phyloP scores from a whole-genome alignment of 2,329 filamentous ascomycete species.

The Ceratocystis cubensis region DNA sequence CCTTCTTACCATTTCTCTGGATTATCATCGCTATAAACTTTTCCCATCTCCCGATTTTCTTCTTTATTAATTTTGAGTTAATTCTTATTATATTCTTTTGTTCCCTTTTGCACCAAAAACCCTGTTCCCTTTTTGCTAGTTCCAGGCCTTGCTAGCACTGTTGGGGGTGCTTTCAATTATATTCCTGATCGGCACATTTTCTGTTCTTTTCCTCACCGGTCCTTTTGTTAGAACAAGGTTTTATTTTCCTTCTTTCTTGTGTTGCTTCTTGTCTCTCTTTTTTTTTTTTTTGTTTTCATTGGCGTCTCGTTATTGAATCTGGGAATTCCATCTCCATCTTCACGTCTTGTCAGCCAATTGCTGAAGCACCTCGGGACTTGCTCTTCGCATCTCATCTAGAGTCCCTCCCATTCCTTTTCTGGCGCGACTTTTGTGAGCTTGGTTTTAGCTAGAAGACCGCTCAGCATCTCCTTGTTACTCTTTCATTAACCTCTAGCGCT shows the following conservation, averaged over 20 bases:
- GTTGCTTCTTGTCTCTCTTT: not conserved
- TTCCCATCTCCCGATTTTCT: slow-evolving; percentile 8
- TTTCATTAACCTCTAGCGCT: not conserved
- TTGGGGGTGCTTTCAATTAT: not conserved
- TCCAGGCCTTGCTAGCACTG: not conserved
- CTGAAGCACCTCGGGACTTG: not conserved
- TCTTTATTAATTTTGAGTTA: slow-evolving; percentile 17
- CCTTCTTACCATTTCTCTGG: slow-evolving; percentile 13
- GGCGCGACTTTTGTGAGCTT: slow-evolving; percentile 4
- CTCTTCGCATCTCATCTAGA: not conserved
- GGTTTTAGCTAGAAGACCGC: not conserved
- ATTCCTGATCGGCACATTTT: slow-evolving; percentile 1
- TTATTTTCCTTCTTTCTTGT: not conserved
- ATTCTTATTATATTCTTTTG: not conserved
- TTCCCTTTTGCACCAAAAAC: not conserved
- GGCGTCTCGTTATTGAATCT: slow-evolving; percentile 6
- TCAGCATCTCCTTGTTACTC: not conserved
- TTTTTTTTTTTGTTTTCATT: not conserved
- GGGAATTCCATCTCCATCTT: not conserved
- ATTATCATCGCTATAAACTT: slow-evolving; percentile 5
- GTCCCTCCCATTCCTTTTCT: slow-evolving; percentile 5
- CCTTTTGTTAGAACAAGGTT: slow-evolving; percentile 5
- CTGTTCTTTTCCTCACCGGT: slow-evolving; percentile 1
- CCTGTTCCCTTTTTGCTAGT: not conserved
- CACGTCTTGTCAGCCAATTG: too few relatives aligned